Base-by-base conservation (phyloP, 2,329 filamentous ascomycete species). In the Verticillium klebahnii region DNA sequence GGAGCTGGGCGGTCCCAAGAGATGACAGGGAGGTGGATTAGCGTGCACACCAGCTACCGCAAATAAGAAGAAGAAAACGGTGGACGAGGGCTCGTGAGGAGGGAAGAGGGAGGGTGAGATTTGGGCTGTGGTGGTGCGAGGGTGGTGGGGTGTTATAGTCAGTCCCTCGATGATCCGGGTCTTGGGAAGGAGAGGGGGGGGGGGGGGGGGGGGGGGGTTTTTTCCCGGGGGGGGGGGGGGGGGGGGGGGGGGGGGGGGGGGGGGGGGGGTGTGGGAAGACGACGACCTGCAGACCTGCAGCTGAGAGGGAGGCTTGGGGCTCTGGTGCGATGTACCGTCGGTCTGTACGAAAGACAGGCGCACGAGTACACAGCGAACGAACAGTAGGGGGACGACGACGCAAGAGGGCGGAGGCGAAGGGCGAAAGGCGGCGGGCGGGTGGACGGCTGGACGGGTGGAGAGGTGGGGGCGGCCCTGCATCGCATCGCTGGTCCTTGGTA, bases 1-100 rank as follows among this genome's bases (percentile, higher is more conserved):
- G 77, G 78, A 78, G 76, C 75, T 77, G 79, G 80, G 82, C 79
- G 80, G 78, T 82, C 83, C 80, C 78, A 29, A 81, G 71, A 78
- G 74, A 73, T 50, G 45, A 50, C 45, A 50, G 45, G 45, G 45
- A 50, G 19, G 81, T 80, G 78, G 37, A 81, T 80, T 82, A 82
- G 80, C 81, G 82, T 82, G 80, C 81, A 84, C 86, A 80, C 85
- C 84, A 82, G 80, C 79, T 80, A 78, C 82, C 80, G 78, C 77
- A 78, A 80, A 79, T 80, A 75, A 79, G 76, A 80, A 82, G 80
- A 83, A 83, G 80, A 80, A 79, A 83, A 82, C 72, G 79, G 76
- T 76, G 78, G 82, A 85, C 80, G 82, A 82, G 75, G 77, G 77
- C 76, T 85, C 82, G 82, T 85, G 80, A 81, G 74, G 80, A 82